A percentile compares a stretch with the other conserved stretches of the same genome.
phyloP scores from a whole-genome alignment of 2,329 filamentous ascomycete genomes.

The Trichoderma semiorbis region DNA sequence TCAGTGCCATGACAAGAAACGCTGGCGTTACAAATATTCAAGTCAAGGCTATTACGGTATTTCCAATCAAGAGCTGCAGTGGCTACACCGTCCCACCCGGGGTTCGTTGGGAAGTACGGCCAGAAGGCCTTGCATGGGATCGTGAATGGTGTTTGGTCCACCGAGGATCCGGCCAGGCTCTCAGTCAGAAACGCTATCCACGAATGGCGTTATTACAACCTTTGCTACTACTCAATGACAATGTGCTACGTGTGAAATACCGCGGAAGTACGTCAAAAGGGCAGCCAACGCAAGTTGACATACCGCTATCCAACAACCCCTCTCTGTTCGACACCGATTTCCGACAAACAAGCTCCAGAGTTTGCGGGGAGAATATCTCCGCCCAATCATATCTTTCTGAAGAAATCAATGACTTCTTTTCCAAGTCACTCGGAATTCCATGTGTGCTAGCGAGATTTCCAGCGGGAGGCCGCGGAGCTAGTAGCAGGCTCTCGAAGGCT shows the following conservation, averaged over 20 bases:
- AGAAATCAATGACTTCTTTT: slow-evolving; percentile 73
- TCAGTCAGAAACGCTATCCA: slow-evolving; percentile 87
- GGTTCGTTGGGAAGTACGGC: slow-evolving; percentile 69
- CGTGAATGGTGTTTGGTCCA: slow-evolving; percentile 95
- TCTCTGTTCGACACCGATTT: slow-evolving; percentile 45
- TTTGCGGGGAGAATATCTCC: slow-evolving; percentile 78
- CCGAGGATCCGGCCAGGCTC: slow-evolving; percentile 73
- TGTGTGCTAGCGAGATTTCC: slow-evolving; percentile 85
- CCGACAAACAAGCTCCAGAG: slow-evolving; percentile 55
- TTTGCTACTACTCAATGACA: slow-evolving; percentile 64
- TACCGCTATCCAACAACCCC: slow-evolving; percentile 68
- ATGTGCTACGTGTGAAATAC: slow-evolving; percentile 61
- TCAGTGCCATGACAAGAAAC: accelerated
- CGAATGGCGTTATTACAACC: slow-evolving; percentile 83
- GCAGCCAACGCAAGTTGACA: slow-evolving; percentile 38
- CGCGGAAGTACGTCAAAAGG: slow-evolving; percentile 31
- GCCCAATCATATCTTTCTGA: slow-evolving; percentile 66
- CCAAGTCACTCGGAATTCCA: slow-evolving; percentile 67
- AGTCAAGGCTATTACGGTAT: slow-evolving; percentile 69
- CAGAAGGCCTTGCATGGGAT: slow-evolving; percentile 89
- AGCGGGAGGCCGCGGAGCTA: slow-evolving; percentile 56
- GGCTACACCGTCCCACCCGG: slow-evolving; percentile 67
- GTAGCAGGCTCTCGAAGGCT: slow-evolving; percentile 67
- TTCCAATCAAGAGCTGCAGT: slow-evolving; percentile 92
- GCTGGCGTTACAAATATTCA: slow-evolving; percentile 18